These are phyloP conservation scores for Dalbergia cultrata DNA, from an alignment of 306 rosid genomes.

Conservation along the genomic window DNA sequence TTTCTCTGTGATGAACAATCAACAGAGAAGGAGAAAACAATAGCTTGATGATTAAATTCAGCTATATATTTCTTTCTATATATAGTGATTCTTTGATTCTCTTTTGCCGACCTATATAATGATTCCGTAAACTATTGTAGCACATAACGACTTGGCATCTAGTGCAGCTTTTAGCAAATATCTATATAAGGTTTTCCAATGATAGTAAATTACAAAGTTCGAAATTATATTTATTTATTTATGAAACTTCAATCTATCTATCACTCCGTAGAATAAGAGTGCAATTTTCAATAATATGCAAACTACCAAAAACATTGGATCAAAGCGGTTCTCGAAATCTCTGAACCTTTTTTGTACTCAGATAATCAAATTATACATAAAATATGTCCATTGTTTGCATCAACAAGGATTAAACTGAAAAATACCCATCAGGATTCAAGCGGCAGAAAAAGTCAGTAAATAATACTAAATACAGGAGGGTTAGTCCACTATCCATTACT, in stretches of 20 bases:
- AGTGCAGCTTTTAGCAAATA: neutral
- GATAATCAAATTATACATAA: neutral
- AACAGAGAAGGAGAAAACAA: neutral
- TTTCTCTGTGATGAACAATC: neutral
- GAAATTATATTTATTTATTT: neutral
- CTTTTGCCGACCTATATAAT: constrained; percentile 34
- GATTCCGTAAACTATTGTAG: neutral
- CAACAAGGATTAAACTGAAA: neutral
- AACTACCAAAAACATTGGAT: neutral
- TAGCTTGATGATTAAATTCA: neutral
- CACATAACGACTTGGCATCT: neutral
- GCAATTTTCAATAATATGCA: neutral
- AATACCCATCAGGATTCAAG: neutral
- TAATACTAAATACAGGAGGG: neutral
- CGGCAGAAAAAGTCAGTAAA: neutral
- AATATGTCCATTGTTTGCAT: constrained; percentile 28
- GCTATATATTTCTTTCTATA: constrained; percentile 6
- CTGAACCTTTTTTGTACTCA: neutral
- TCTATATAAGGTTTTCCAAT: neutral
- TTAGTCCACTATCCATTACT: neutral
- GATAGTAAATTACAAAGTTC: neutral
- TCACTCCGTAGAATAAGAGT: no score
- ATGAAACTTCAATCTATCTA: neutral
- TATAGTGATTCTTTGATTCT: constrained; percentile 3
- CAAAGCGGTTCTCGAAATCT: neutral